Conservation (phyloP, 257 asterid genomes). For the Parsonsia alboflavescens region DNA sequence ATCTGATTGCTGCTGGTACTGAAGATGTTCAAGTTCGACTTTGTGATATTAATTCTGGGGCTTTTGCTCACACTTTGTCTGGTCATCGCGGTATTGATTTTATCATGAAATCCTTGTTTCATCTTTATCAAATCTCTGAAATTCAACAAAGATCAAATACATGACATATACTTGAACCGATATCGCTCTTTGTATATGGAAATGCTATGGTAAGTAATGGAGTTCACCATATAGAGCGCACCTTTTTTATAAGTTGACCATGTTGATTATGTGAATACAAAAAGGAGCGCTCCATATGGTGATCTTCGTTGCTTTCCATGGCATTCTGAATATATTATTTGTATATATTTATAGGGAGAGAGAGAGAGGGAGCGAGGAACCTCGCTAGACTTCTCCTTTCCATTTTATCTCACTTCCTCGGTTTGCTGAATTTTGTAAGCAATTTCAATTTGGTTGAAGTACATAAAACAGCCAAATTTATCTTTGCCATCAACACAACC, state of each 20-base stretch:
- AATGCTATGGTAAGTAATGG: too few relatives aligned
- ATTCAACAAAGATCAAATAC: background rate
- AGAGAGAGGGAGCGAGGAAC: background rate
- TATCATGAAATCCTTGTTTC: background rate
- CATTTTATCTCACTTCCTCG: background rate
- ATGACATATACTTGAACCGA: too few relatives aligned
- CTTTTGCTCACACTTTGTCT: constrained; percentile 94
- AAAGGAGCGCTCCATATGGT: too few relatives aligned
- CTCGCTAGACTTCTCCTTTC: background rate
- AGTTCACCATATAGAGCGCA: too few relatives aligned
- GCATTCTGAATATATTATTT: too few relatives aligned
- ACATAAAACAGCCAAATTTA: background rate
- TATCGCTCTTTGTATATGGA: too few relatives aligned
- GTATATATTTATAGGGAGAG: background rate
- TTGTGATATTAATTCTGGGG: constrained; percentile 95
- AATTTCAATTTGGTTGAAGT: background rate
- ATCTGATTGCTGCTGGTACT: constrained; percentile 93
- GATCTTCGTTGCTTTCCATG: too few relatives aligned
- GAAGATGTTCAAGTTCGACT: constrained; percentile 99
- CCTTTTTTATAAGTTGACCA: too few relatives aligned
- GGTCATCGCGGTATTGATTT: constrained; percentile 91
- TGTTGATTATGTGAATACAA: too few relatives aligned
- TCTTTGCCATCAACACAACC: background rate
- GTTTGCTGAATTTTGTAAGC: background rate
- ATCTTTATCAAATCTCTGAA: background rate